Evolutionary conservation across 2,329 filamentous ascomycete genomes (phyloP).

Genomic region (Helicocarpus griseus): DNA sequence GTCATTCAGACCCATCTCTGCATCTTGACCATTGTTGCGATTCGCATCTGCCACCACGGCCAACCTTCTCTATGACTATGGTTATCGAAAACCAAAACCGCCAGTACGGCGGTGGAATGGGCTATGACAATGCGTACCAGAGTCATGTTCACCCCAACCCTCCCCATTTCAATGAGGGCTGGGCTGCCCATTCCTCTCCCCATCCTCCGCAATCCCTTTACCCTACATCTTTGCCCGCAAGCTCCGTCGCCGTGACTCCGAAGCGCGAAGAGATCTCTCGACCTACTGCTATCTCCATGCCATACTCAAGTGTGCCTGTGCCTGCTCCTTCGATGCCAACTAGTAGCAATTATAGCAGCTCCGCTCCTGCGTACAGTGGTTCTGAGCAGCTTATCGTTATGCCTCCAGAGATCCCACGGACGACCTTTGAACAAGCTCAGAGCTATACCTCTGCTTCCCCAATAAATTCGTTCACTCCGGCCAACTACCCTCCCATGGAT

Average conservation of each 20-base stretch:
- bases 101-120: slow-evolving; percentile 60
- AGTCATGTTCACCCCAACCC: slow-evolving; percentile 52
- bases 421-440: slow-evolving; percentile 60
- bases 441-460: slow-evolving; percentile 60
- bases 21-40: not conserved
- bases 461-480: slow-evolving; percentile 56
- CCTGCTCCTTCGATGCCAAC: slow-evolving; percentile 61
- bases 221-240: slow-evolving; percentile 51
- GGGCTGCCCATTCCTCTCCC: slow-evolving; percentile 54
- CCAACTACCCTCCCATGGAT: slow-evolving; percentile 67
- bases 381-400: slow-evolving; percentile 57
- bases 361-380: slow-evolving; percentile 50
- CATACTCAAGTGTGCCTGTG: slow-evolving; percentile 63
- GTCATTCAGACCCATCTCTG: not conserved
- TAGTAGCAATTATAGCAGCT: slow-evolving; percentile 52
- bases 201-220: slow-evolving; percentile 54
- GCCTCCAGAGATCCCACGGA: slow-evolving; percentile 68
- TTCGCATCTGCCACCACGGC: not conserved
- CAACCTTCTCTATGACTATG: slow-evolving; percentile 69
- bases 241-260: slow-evolving; percentile 48
- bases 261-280: slow-evolving; percentile 48
- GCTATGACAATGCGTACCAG: slow-evolving; percentile 69
- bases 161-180: slow-evolving; percentile 84
- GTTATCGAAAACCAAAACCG: slow-evolving; percentile 83
- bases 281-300: slow-evolving; percentile 52